Percentiles rank a stretch among this genome's conserved stretches.
Evolutionary conservation across 2,329 filamentous ascomycete genomes (phyloP).

Genomic region (Xenoacremonium recifei): DNA sequence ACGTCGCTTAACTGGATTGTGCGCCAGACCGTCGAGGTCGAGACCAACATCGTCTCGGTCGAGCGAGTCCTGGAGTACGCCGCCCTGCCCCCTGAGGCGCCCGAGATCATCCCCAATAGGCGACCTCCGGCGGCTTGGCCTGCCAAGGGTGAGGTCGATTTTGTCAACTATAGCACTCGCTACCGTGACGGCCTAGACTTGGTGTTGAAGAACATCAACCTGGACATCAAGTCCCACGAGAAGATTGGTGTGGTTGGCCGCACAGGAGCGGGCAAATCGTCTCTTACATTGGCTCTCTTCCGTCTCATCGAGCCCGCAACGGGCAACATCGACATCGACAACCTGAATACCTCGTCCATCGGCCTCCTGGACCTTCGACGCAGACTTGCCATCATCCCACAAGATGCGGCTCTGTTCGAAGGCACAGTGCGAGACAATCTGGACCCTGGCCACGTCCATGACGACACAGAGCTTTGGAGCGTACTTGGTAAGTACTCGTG

Average conservation of each 20-base stretch:
- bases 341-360: conserved; percentile 84
- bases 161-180: conserved; percentile 90
- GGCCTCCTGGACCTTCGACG: conserved; percentile 85
- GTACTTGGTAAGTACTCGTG: conserved; percentile 67
- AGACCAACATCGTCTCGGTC: conserved; percentile 99
- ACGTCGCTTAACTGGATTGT: conserved; percentile 99
- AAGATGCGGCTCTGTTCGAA: conserved; percentile 95
- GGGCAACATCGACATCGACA: conserved; percentile 86
- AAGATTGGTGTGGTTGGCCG: conserved; percentile 97
- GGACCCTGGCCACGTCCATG: conserved; percentile 90
- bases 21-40: conserved; percentile 97
- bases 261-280: conserved; percentile 94
- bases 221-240: conserved; percentile 93
- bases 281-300: conserved; percentile 88
- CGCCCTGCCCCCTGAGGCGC: conserved; percentile 84
- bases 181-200: conserved; percentile 89
- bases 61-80: conserved; percentile 97
- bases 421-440: conserved; percentile 92
- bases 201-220: conserved; percentile 87
- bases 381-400: conserved; percentile 92
- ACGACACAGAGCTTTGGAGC: conserved; percentile 97
- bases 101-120: conserved; percentile 86
- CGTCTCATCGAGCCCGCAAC: conserved; percentile 86
- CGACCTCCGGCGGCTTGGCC: conserved; percentile 91
- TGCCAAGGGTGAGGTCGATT: conserved; percentile 80